Evolutionary conservation across 192 early-diverging fungal genomes (phyloP), one percentile per base, ranked within the genome.

Genomic region (Coemansia sp.): DNA sequence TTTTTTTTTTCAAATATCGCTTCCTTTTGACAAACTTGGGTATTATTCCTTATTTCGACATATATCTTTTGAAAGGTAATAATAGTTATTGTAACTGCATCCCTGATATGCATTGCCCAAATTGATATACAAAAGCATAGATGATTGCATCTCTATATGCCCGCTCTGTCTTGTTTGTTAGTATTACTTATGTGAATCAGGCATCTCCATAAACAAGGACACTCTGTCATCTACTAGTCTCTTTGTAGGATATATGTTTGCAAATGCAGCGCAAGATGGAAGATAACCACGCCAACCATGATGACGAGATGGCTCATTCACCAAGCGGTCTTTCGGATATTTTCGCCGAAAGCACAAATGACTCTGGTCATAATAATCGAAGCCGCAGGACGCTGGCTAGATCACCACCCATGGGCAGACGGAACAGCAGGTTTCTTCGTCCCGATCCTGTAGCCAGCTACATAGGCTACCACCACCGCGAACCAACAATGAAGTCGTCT

Each of bases 391-490:
- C 39, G n/a, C 36, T 37, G 37, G 57, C 39, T 43, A 62, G 41
- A 9, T 71, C 72, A 41, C 62, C 66, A 13, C 59, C 56, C 9
- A 65, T 63, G 41, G 47, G 69, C 55, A 68, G 66, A 42, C 58
- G 67, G 18, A 69, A 63, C 40, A 65, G 45, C 41, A 61, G 65
- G 41, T 63, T 62, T 12, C 51, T 61, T 37, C 66, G 45, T n/a
- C 62, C 36, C 42, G 65, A 67, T 52, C 60, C 56, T 36, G 61
- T 64, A 13, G 63, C 37, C 61, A 63, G 68, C 66, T 72, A 74
- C 72, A 58, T 73, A 21, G 71, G 69, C 39, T 67, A 73, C 42
- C 67, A 66, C 39, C 71, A 65, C 7, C 67, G 68, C 56, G 54
- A 66, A 58, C 63, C 67, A 16, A 60, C 62, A 47, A 60, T 61